phyloP scores from a whole-genome alignment of 805 yeast species.

The Priceomyces castillae region DNA sequence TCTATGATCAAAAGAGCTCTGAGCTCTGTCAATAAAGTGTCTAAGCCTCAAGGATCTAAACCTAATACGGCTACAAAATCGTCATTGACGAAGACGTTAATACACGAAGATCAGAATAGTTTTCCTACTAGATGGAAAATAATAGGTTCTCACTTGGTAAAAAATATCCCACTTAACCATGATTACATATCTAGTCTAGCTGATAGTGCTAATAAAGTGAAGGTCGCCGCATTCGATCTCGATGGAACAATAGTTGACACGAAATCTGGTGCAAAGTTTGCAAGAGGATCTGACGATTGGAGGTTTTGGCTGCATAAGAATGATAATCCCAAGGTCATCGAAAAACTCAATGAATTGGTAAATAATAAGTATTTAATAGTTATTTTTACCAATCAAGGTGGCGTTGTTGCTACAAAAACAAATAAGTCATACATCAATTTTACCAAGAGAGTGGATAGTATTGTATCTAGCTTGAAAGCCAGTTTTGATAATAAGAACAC shows the following conservation, averaged over 20 bases:
- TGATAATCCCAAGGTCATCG: slow-evolving; percentile 16
- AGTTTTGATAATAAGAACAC: slow-evolving; percentile 18
- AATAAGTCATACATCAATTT: slow-evolving; percentile 41
- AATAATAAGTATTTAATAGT: slow-evolving; percentile 45
- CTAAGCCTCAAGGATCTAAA: slow-evolving; percentile 4
- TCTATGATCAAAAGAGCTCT: slow-evolving; percentile 9
- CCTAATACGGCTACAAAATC: not conserved
- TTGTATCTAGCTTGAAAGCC: slow-evolving; percentile 30
- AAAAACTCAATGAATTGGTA: slow-evolving; percentile 20
- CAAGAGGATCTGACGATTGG: slow-evolving; percentile 72
- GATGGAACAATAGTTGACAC: slow-evolving; percentile 77
- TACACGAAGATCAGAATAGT: not conserved
- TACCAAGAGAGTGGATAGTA: slow-evolving; percentile 36
- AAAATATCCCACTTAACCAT: slow-evolving; percentile 31
- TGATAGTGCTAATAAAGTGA: slow-evolving; percentile 16
- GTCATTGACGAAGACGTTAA: not conserved
- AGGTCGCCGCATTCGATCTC: slow-evolving; percentile 75
- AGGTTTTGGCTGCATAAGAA: slow-evolving; percentile 33
- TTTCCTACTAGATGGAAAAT: slow-evolving; percentile 20
- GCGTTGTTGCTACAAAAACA: slow-evolving; percentile 40
- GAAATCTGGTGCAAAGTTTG: slow-evolving; percentile 58
- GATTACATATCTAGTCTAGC: slow-evolving; percentile 1
- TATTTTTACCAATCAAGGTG: slow-evolving; percentile 86
- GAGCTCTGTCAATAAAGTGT: slow-evolving; percentile 5
- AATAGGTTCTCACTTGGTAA: slow-evolving; percentile 44